These are phyloP conservation scores for Populus ilicifolia DNA, from an alignment of 345 rosid species.

Conservation along the genomic window DNA sequence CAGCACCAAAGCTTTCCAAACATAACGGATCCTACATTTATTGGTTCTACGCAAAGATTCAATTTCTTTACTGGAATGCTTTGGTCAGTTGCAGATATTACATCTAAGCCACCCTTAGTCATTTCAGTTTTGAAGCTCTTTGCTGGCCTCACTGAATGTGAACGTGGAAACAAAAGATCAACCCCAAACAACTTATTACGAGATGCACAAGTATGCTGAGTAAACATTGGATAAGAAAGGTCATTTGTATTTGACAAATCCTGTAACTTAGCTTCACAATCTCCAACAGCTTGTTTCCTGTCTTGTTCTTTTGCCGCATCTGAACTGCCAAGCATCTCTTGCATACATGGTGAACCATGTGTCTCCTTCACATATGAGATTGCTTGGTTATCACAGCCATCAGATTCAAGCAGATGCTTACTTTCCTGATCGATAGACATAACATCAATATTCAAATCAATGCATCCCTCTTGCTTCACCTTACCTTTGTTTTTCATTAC, in stretches of 20 bases:
- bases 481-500: slow-evolving; percentile 27
- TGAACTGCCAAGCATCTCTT: slow-evolving; percentile 18
- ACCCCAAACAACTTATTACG: slow-evolving; percentile 53
- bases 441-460: slow-evolving; percentile 51
- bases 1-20: slow-evolving; percentile 68
- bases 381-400: slow-evolving; percentile 29
- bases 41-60: slow-evolving; percentile 45
- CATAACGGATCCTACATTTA: slow-evolving; percentile 57
- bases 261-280: slow-evolving; percentile 14
- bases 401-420: slow-evolving; percentile 28
- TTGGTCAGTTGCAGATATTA: slow-evolving; percentile 21
- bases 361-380: slow-evolving; percentile 28
- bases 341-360: slow-evolving; percentile 1
- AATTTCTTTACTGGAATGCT: slow-evolving; percentile 20
- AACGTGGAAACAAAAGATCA: slow-evolving; percentile 32
- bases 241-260: slow-evolving; percentile 11
- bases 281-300: slow-evolving; percentile 11
- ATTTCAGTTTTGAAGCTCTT: slow-evolving; percentile 28
- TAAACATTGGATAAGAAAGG: slow-evolving; percentile 13
- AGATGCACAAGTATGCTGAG: slow-evolving; percentile 21
- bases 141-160: slow-evolving; percentile 27
- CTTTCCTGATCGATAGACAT: slow-evolving; percentile 32
- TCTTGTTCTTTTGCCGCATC: slow-evolving; percentile 21
- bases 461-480: slow-evolving; percentile 35
- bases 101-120: slow-evolving; percentile 19